These are phyloP conservation scores for Cryphonectria japonica DNA, from an alignment of 2,329 filamentous ascomycete genomes.

Conservation along the genomic window DNA sequence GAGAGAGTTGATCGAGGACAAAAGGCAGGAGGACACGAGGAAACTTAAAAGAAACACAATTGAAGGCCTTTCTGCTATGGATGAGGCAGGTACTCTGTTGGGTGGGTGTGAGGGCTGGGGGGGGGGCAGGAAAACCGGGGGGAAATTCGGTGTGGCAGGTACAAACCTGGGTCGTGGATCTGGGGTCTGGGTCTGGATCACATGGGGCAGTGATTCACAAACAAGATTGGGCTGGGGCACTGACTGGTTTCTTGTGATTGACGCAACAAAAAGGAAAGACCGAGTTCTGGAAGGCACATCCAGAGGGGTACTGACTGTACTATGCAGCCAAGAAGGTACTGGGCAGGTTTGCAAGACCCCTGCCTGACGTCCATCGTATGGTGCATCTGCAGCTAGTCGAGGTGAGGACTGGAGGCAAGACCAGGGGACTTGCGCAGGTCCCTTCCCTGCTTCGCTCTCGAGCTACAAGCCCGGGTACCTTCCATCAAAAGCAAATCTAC, in stretches of 20 bases:
- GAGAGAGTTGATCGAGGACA: background rate
- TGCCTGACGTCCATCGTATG: background rate
- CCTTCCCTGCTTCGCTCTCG: conserved; percentile 2
- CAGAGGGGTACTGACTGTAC: background rate
- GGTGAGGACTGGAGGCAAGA: conserved; percentile 12
- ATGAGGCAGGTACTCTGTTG: background rate
- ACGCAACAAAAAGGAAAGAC: background rate
- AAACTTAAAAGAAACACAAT: conserved; percentile 24
- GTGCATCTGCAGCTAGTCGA: conserved; percentile 13
- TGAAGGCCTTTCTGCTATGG: conserved; percentile 4
- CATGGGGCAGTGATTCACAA: conserved; percentile 26
- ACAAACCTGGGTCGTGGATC: background rate
- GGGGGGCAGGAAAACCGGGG: conserved; percentile 14
- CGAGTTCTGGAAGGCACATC: background rate
- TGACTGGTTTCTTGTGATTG: conserved; percentile 13
- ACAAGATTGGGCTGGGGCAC: conserved; percentile 10
- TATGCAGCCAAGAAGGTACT: background rate
- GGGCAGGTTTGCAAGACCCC: background rate
- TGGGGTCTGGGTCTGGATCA: conserved; percentile 19
- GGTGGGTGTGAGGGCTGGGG: background rate
- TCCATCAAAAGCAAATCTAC: background rate
- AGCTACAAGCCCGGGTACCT: conserved; percentile 24
- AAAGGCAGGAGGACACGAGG: conserved; percentile 14
- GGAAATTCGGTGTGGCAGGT: conserved; percentile 3
- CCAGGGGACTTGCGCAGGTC: background rate